These are phyloP conservation scores for Starmerella tilneyi DNA, from an alignment of 805 yeast species.

Conservation along the genomic window DNA sequence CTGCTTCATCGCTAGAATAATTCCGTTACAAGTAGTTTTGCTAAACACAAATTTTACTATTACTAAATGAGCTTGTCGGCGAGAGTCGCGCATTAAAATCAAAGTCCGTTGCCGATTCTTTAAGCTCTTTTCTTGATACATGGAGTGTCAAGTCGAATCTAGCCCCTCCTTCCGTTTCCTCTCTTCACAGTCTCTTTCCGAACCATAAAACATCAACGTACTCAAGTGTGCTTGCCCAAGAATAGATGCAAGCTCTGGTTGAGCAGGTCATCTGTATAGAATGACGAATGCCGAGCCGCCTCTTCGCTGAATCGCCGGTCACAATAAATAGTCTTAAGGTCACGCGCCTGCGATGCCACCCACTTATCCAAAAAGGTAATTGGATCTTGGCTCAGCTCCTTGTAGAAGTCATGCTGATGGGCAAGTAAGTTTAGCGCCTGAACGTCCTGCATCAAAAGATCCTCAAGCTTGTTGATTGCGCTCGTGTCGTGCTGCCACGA, in stretches of 20 bases:
- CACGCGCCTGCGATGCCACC: slow-evolving; percentile 69
- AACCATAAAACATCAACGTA: too few species aligned
- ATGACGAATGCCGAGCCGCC: slow-evolving; percentile 70
- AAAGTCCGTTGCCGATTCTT: too few species aligned
- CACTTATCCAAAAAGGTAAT: slow-evolving; percentile 62
- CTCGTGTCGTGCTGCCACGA: slow-evolving; percentile 36
- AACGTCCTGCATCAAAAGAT: slow-evolving; percentile 38
- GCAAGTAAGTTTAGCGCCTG: slow-evolving; percentile 44
- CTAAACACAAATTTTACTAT: too few species aligned
- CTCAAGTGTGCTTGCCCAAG: slow-evolving; percentile 35
- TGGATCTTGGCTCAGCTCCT: slow-evolving; percentile 66
- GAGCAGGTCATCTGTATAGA: slow-evolving; percentile 67
- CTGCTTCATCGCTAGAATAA: too few species aligned
- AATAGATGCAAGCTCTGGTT: slow-evolving; percentile 70
- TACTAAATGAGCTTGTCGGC: too few species aligned
- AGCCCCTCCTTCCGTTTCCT: too few species aligned
- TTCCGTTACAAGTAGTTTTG: too few species aligned
- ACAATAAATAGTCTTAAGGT: slow-evolving; percentile 74
- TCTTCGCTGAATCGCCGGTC: slow-evolving; percentile 89
- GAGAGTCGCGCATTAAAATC: too few species aligned
- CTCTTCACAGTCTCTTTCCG: too few species aligned
- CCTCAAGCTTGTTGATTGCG: slow-evolving; percentile 37
- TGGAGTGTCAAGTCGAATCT: too few species aligned
- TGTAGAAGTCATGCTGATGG: slow-evolving; percentile 68
- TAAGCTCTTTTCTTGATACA: too few species aligned